phyloP scores from a whole-genome alignment of 2,329 filamentous ascomycete species.

The Xylaria sp. region DNA sequence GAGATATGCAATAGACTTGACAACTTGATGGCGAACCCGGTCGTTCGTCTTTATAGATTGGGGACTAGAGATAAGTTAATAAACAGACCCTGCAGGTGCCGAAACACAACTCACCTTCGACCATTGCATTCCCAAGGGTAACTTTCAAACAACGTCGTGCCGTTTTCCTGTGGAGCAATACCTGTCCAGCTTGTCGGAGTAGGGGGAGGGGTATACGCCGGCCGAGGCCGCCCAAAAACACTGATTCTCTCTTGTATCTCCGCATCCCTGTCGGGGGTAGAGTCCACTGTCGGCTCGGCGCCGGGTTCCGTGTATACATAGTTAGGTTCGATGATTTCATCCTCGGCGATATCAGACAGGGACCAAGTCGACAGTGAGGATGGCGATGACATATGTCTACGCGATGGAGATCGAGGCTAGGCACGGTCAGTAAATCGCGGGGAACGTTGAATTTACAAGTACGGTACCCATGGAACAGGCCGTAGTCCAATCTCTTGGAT shows the following conservation, averaged over 20 bases:
- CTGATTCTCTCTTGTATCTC: conserved; percentile 19
- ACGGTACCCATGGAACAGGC: conserved; percentile 52
- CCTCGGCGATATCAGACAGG: conserved; percentile 30
- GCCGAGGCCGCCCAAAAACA: conserved; percentile 27
- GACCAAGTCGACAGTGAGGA: conserved; percentile 27
- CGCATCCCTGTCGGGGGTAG: conserved; percentile 18
- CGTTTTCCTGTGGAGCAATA: conserved; percentile 16
- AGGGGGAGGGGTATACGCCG: conserved; percentile 43
- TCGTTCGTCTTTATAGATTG: conserved; percentile 29
- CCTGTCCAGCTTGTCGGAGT: conserved; percentile 37
- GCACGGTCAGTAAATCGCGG: conserved; percentile 29
- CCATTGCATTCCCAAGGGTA: conserved; percentile 33
- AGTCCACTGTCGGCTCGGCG: conserved; percentile 9
- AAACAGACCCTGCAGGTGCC: neutral
- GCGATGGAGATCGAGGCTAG: conserved; percentile 26
- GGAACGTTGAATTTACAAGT: conserved; percentile 1
- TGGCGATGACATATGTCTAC: conserved; percentile 14
- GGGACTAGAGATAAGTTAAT: conserved; percentile 26
- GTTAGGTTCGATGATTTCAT: conserved; percentile 21
- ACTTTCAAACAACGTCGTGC: conserved; percentile 33
- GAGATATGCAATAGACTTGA: conserved; percentile 31
- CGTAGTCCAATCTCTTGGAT: conserved; percentile 56
- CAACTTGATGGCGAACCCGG: conserved; percentile 9
- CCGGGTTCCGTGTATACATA: conserved; percentile 24
- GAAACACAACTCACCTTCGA: conserved; percentile 33